phyloP scores from a whole-genome alignment of 2,329 filamentous ascomycete species.

The Sclerotinia nivalis region DNA sequence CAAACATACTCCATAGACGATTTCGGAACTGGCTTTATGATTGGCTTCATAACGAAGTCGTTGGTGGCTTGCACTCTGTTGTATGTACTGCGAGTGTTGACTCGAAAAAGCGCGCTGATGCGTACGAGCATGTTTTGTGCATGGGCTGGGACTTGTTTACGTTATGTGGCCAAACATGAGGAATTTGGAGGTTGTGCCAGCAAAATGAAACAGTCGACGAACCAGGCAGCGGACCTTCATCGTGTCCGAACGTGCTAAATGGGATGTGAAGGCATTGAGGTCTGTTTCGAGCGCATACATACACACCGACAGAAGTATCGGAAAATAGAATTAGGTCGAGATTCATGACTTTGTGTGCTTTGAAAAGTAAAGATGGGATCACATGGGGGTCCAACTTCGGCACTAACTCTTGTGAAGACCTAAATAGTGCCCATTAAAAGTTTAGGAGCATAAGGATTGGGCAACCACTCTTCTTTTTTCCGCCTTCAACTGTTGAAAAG shows the following conservation, averaged over 20 bases:
- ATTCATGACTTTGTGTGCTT: constrained; percentile 44
- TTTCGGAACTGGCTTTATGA: constrained; percentile 60
- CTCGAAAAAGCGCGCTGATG: constrained; percentile 59
- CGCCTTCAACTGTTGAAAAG: background rate
- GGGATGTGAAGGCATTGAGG: constrained; percentile 45
- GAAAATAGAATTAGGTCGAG: constrained; percentile 42
- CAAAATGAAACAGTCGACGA: constrained; percentile 59
- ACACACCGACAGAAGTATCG: constrained; percentile 36
- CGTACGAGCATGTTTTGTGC: constrained; percentile 62
- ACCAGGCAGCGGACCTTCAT: constrained; percentile 43
- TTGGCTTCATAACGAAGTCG: constrained; percentile 61
- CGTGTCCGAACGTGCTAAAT: constrained; percentile 55
- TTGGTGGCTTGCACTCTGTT: constrained; percentile 64
- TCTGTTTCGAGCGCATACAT: constrained; percentile 42
- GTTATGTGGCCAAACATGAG: constrained; percentile 54
- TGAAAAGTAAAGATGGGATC: constrained; percentile 40
- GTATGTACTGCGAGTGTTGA: constrained; percentile 57
- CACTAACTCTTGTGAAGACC: constrained; percentile 44
- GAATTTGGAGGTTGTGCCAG: constrained; percentile 36
- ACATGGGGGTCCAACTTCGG: constrained; percentile 43
- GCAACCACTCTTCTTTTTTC: background rate
- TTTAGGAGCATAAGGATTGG: background rate
- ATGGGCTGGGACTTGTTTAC: constrained; percentile 50
- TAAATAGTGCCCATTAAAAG: constrained; percentile 8
- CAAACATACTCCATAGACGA: constrained; percentile 61